A percentile compares a stretch with the other conserved stretches of the same genome.
These are phyloP conservation scores for Albophoma yamanashiensis DNA, from an alignment of 2,329 filamentous ascomycete species.

Conservation along the genomic window DNA sequence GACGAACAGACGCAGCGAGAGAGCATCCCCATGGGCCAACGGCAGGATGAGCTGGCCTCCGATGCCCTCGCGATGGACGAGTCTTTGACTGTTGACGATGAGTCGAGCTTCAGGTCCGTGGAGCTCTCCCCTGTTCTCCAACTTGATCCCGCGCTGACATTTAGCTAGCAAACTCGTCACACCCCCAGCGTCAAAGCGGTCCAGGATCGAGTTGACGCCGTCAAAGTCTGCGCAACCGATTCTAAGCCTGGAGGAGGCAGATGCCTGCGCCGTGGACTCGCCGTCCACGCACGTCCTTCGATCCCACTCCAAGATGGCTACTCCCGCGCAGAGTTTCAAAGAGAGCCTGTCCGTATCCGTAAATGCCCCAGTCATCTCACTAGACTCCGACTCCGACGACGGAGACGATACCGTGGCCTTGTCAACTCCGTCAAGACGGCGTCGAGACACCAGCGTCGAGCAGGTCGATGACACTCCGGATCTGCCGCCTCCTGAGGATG, in stretches of 20 bases:
- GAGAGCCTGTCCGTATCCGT: conserved; percentile 1
- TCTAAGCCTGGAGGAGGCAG: conserved; percentile 6
- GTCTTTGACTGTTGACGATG: conserved; percentile 4
- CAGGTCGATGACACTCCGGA: conserved; percentile 12
- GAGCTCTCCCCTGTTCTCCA: background rate
- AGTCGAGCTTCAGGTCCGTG: conserved; percentile 10
- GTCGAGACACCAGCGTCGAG: conserved; percentile 11
- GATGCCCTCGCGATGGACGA: conserved; percentile 2
- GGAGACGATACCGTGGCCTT: conserved; percentile 3
- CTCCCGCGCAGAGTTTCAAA: conserved; percentile 1
- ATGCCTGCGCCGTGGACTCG: conserved; percentile 8
- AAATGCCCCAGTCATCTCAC: conserved; percentile 12
- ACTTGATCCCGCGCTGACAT: background rate
- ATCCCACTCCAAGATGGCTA: conserved; percentile 4
- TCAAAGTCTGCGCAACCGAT: conserved; percentile 7
- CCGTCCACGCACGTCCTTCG: conserved; percentile 10
- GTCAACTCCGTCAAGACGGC: background rate
- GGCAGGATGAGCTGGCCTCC: background rate
- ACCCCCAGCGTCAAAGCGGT: conserved; percentile 28
- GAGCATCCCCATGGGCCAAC: background rate
- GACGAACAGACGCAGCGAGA: conserved; percentile 1
- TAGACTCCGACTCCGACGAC: conserved; percentile 21
- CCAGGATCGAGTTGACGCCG: conserved; percentile 13
- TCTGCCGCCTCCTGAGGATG: conserved; percentile 16
- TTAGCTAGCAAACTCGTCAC: conserved; percentile 20